Conservation (phyloP, 176 grass and related monocot species). For the Tillandsia leiboldiana region DNA sequence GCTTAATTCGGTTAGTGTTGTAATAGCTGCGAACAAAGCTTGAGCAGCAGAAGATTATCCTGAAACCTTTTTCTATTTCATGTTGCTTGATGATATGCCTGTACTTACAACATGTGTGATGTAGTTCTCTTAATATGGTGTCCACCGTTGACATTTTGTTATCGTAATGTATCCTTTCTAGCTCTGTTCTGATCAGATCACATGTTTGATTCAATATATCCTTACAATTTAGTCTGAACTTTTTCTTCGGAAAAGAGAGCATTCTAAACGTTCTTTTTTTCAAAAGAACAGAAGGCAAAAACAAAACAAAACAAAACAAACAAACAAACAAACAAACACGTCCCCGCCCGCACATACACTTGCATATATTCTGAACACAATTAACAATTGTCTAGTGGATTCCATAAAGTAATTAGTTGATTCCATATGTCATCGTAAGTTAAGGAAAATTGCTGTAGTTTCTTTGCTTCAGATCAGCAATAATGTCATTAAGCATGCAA, state of each 20-base stretch:
- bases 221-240: too few relatives aligned
- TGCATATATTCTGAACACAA: too few relatives aligned
- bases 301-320: too few relatives aligned
- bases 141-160: not conserved
- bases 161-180: not conserved
- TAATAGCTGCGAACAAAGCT: not conserved
- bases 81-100: not conserved
- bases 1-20: not conserved
- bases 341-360: too few relatives aligned
- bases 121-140: not conserved
- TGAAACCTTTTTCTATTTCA: not conserved
- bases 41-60: not conserved
- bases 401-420: too few relatives aligned
- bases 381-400: too few relatives aligned
- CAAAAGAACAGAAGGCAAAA: too few relatives aligned
- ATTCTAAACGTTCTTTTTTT: too few relatives aligned
- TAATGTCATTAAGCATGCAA: conserved; percentile 45
- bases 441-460: not conserved
- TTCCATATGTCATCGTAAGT: too few relatives aligned
- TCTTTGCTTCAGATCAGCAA: conserved; percentile 39
- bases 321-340: too few relatives aligned
- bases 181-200: not conserved
- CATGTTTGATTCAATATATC: not conserved
- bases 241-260: too few relatives aligned
- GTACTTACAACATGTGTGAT: not conserved